These are phyloP conservation scores for Ulota crispa DNA, from an alignment of 225 moss, liverwort and hornwort species.

Conservation along the genomic window DNA sequence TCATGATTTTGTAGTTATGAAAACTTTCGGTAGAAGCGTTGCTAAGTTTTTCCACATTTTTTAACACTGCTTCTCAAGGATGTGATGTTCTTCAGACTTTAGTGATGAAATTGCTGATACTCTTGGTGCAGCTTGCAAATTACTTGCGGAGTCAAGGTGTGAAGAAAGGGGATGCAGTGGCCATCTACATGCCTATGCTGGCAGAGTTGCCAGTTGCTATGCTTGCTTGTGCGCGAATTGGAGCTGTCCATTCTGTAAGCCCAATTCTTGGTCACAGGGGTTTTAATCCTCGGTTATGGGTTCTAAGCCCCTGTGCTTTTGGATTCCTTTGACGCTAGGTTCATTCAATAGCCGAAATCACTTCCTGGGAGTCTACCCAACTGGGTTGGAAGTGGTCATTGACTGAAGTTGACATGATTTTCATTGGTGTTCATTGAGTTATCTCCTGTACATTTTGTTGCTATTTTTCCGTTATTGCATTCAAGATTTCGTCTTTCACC, in stretches of 20 bases:
- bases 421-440: not conserved
- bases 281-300: not conserved
- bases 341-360: not conserved
- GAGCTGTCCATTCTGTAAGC: conserved; percentile 90
- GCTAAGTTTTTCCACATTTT: too few relatives aligned
- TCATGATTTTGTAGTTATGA: too few relatives aligned
- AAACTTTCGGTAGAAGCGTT: too few relatives aligned
- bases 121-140: conserved; percentile 69
- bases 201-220: conserved; percentile 82
- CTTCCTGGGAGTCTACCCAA: not conserved
- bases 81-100: not conserved
- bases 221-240: conserved; percentile 94
- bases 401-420: not conserved
- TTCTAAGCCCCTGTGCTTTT: not conserved
- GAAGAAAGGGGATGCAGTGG: conserved; percentile 81
- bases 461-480: not conserved
- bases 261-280: not conserved
- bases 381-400: not conserved
- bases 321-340: not conserved
- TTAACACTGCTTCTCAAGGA: not conserved
- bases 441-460: not conserved
- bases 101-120: not conserved
- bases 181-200: conserved; percentile 93
- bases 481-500: not conserved
- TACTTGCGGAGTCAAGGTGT: conserved; percentile 76